Conservation (phyloP, 441 rosid genomes). For the Pelargonium myrrhifolium region DNA sequence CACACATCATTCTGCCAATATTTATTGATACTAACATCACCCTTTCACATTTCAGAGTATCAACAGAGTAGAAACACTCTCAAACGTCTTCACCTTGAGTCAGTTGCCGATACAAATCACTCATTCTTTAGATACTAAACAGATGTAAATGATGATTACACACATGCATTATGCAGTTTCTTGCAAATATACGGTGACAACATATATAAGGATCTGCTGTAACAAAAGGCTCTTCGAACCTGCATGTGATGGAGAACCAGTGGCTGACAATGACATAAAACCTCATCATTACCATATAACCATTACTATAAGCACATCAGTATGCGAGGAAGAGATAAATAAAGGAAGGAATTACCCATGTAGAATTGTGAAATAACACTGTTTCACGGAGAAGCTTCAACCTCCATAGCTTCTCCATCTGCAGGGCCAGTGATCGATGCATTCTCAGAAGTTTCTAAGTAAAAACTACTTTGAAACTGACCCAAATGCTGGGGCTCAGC, state of each 20-base stretch:
- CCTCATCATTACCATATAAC: conserved; percentile 10
- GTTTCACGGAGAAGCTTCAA: conserved; percentile 38
- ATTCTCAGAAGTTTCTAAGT: conserved; percentile 38
- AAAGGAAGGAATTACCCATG: conserved; percentile 51
- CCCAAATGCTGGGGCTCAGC: conserved; percentile 21
- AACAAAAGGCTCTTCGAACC: background rate
- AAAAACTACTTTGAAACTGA: conserved; percentile 25
- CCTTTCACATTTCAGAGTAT: background rate
- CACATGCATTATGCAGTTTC: background rate
- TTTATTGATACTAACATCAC: background rate
- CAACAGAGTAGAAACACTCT: background rate
- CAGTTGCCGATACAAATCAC: background rate
- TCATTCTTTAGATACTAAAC: background rate
- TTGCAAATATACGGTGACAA: background rate
- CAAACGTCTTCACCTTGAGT: background rate
- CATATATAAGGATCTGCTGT: background rate
- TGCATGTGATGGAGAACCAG: conserved; percentile 8
- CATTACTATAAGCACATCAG: conserved; percentile 6
- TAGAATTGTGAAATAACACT: background rate
- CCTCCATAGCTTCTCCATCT: conserved; percentile 31
- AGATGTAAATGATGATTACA: background rate
- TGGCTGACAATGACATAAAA: conserved; percentile 31
- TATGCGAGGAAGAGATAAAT: conserved; percentile 24
- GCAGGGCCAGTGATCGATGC: conserved; percentile 39
- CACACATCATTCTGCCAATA: background rate